Percentiles rank a stretch among this genome's conserved stretches.
Evolutionary conservation across 1,284 basidiomycete genomes (phyloP).

Genomic region (Pyrrhoderma noxium): DNA sequence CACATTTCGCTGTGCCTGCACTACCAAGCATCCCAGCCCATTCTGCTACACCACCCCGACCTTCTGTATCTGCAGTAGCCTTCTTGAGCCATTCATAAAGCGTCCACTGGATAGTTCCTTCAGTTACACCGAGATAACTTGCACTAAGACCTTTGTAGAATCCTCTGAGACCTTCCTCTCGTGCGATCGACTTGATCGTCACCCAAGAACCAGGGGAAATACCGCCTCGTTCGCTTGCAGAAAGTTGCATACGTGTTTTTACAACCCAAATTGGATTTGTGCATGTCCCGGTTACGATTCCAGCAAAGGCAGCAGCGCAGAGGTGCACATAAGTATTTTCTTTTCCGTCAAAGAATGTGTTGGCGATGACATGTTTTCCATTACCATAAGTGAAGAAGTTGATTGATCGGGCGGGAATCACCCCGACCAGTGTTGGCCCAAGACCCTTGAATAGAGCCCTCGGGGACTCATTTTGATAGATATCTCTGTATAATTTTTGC

Average conservation of each 20-base stretch:
- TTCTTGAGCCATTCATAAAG: constrained; percentile 85
- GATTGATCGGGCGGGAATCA: constrained; percentile 92
- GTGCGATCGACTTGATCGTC: constrained; percentile 68
- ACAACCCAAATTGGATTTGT: constrained; percentile 99
- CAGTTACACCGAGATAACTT: constrained; percentile 92
- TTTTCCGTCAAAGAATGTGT: constrained; percentile 72
- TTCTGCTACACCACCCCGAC: constrained; percentile 48
- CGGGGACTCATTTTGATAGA: constrained; percentile 85
- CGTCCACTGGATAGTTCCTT: constrained; percentile 97
- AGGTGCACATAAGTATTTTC: constrained; percentile 88
- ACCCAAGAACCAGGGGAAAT: constrained; percentile 40
- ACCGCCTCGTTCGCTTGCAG: constrained; percentile 24
- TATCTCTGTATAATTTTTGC: constrained; percentile 51
- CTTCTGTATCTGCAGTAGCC: constrained; percentile 46
- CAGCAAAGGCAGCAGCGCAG: constrained; percentile 78
- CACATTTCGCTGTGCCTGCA: constrained; percentile 89
- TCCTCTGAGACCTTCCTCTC: constrained; percentile 79
- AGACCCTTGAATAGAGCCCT: constrained; percentile 92
- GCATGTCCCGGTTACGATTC: constrained; percentile 79
- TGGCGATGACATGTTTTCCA: constrained; percentile 86
- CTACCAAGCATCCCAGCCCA: constrained; percentile 84
- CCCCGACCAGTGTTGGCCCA: constrained; percentile 91
- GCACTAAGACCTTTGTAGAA: constrained; percentile 96
- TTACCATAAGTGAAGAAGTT: constrained; percentile 99
- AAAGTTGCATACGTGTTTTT: constrained; percentile 89